Evolutionary conservation across 2,329 filamentous ascomycete species (phyloP).

Genomic region (Sordariomycetes sp.): DNA sequence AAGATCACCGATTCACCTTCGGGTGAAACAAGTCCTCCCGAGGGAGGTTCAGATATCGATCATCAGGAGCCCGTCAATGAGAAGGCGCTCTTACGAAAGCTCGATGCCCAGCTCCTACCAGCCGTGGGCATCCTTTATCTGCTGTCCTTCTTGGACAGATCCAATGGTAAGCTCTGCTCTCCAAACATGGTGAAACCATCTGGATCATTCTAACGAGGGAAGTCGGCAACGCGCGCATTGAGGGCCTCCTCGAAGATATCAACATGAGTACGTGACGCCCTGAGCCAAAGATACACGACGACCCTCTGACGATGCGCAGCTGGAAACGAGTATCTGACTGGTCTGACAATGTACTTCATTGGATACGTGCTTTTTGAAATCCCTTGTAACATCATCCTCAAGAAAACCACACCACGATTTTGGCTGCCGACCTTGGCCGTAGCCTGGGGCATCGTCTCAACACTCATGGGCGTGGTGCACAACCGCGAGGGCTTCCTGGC

Average conservation of each 20-base stretch:
- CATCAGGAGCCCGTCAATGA: neutral
- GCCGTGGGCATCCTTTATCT: constrained; percentile 46
- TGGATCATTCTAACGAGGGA: constrained; percentile 10
- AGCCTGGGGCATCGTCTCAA: constrained; percentile 36
- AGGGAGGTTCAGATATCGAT: neutral
- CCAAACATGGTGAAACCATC: constrained; percentile 16
- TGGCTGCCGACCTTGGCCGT: constrained; percentile 51
- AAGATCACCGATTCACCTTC: neutral
- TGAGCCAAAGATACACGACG: no score
- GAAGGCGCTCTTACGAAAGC: neutral
- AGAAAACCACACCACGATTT: constrained; percentile 45
- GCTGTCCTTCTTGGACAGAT: constrained; percentile 46
- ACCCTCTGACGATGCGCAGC: constrained; percentile 24
- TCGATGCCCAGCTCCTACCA: constrained; percentile 29
- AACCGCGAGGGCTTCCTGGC: constrained; percentile 41
- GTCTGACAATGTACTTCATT: constrained; percentile 58
- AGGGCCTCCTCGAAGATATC: constrained; percentile 42
- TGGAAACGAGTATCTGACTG: constrained; percentile 55
- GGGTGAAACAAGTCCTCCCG: neutral
- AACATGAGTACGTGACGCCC: constrained; percentile 35
- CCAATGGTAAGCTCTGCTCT: constrained; percentile 37
- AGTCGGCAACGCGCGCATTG: constrained; percentile 51
- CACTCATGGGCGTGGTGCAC: constrained; percentile 35
- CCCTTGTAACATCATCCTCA: constrained; percentile 54
- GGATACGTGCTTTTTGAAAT: constrained; percentile 52